Evolutionary conservation across 139 green algal species (phyloP).

Genomic region (Choricystis sp.): DNA sequence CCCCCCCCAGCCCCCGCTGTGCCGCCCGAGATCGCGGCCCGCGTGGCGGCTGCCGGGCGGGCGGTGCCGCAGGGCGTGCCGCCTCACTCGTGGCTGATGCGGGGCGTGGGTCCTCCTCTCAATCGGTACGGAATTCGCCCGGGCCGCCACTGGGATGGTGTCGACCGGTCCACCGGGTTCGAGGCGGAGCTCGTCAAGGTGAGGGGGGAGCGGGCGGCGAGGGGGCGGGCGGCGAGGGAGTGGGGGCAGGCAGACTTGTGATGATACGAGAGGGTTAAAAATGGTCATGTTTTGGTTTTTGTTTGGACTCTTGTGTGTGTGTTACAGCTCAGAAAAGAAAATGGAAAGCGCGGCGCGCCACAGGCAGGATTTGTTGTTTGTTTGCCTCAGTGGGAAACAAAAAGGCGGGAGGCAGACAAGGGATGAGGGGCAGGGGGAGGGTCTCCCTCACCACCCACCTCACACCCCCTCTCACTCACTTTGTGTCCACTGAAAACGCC

Average conservation of each 20-base stretch:
- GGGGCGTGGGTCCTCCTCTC: constrained; percentile 43
- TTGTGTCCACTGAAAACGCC: too few relatives aligned
- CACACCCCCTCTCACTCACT: too few relatives aligned
- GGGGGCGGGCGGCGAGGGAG: constrained; percentile 36
- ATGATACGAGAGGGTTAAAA: too few relatives aligned
- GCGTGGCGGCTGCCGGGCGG: constrained; percentile 59
- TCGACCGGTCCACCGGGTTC: constrained; percentile 88
- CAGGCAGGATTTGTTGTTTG: too few relatives aligned
- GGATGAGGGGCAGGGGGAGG: too few relatives aligned
- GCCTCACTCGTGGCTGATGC: constrained; percentile 76
- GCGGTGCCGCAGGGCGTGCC: constrained; percentile 75
- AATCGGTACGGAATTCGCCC: constrained; percentile 88
- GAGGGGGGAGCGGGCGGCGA: constrained; percentile 23
- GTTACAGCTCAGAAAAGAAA: too few relatives aligned
- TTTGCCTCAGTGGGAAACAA: too few relatives aligned
- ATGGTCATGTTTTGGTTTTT: too few relatives aligned
- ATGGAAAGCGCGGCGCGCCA: too few relatives aligned
- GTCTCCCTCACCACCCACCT: too few relatives aligned
- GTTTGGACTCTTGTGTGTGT: too few relatives aligned
- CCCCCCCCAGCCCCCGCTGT: constrained; percentile 11
- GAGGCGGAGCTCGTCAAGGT: constrained; percentile 62
- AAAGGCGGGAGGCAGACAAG: too few relatives aligned
- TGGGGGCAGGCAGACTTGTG: constrained; percentile 61
- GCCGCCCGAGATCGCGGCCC: not conserved
- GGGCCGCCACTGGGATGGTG: constrained; percentile 93